Base-by-base conservation (phyloP, 2,329 filamentous ascomycete genomes). In the Zasmidium cellare region DNA sequence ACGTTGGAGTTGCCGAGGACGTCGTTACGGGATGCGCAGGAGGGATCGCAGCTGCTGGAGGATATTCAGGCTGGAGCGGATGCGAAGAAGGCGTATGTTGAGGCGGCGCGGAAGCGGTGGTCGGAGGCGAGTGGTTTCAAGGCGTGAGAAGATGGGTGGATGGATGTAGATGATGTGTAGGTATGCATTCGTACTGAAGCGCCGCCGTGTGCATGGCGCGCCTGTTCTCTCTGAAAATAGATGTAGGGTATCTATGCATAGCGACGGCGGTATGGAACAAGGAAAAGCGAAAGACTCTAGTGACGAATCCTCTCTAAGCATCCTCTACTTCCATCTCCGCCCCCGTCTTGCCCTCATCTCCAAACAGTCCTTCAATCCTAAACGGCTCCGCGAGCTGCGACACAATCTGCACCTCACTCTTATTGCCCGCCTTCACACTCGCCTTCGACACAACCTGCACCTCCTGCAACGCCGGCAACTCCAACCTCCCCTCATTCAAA, bases 341-440 rank as follows among this genome's bases (percentile, higher is more conserved):
- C 9, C 46, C 74, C 47, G 64, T 70, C 41, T 74, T 75, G 19
- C 35, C 35, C 5, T 41, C 22, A 71, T 91, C 87, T 11, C 90
- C 92, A 89, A 90, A 97, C 14, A 99, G 77, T 1, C 91, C 94
- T 61, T 97, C 94, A 9, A 99, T 82, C 79, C 93, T 92, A 77
- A 99, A 97, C 76, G 97, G 93, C 68, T 90, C 87, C 7, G 92
- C 90, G 92, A 93, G 96, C 73, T 96, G 88, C 11, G 88, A 90
- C 55, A 97, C 92, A 73, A 97, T 91, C 76, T 91, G 79, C 79
- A 96, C 92, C 74, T 82, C 80, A 60, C 96, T 87, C 65, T 91
- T 85, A 50, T 58, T 57, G n/a, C n/a, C n/a, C 18, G 69, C 73
- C 62, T 49, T 69, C 59, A 46, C 71, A 47, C 60, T 66, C 48